phyloP scores from a whole-genome alignment of 768 basidiomycete genomes.

The Macrolepiota albuminosa region DNA sequence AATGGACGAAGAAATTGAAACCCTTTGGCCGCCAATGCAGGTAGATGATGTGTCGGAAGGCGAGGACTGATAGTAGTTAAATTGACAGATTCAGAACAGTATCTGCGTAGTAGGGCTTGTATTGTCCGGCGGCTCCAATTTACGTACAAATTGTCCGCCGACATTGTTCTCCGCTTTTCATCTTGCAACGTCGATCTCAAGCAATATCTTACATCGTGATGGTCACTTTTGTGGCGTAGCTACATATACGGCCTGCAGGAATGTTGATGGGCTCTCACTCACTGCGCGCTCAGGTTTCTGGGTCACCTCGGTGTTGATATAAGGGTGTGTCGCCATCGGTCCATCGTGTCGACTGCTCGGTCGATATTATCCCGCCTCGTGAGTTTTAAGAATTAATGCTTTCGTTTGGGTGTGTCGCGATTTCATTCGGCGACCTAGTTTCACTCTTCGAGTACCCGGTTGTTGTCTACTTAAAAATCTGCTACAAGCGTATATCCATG shows the following conservation, averaged over 20 bases:
- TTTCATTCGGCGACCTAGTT: background rate
- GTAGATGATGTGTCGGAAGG: conserved; percentile 10
- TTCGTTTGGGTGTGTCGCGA: background rate
- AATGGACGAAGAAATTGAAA: conserved; percentile 4
- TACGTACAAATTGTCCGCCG: background rate
- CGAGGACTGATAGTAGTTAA: background rate
- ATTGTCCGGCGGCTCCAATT: background rate
- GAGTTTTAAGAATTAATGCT: background rate
- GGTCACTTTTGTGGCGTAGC: too few relatives aligned
- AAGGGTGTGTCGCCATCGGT: background rate
- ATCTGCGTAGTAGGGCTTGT: too few relatives aligned
- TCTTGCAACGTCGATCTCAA: background rate
- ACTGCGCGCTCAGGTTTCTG: background rate
- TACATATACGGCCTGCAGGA: background rate
- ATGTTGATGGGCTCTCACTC: background rate
- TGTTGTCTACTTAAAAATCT: background rate
- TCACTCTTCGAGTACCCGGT: background rate
- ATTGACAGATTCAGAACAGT: background rate
- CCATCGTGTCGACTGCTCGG: background rate
- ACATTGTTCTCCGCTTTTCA: background rate
- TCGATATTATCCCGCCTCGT: too few relatives aligned
- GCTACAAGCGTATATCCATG: background rate
- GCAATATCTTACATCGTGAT: background rate
- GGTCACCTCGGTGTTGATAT: background rate
- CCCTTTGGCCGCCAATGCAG: conserved; percentile 18